Evolutionary conservation across 768 basidiomycete species (phyloP).

Genomic region (Fomitopsis serialis): DNA sequence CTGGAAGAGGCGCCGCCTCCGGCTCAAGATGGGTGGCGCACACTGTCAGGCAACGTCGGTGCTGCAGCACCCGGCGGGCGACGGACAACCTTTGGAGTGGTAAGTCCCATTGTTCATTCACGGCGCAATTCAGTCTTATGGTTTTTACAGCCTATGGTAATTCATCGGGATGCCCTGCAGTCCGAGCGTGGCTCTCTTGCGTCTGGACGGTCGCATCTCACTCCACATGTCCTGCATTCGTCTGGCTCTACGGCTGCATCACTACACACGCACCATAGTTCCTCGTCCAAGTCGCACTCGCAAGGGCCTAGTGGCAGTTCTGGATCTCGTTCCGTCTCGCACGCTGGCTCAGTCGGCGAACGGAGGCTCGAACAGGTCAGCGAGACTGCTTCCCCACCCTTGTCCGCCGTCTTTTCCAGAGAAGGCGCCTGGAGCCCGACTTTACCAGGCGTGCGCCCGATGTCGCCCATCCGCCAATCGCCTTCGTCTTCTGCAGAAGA

Average conservation of each 20-base stretch:
- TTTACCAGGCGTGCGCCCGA: slow-evolving; percentile 1
- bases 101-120: slow-evolving; percentile 29
- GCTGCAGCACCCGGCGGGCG: slow-evolving; percentile 23
- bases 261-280: slow-evolving; percentile 37
- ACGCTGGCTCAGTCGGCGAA: slow-evolving; percentile 50
- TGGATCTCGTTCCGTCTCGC: slow-evolving; percentile 30
- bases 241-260: slow-evolving; percentile 50
- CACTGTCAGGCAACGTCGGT: slow-evolving; percentile 36
- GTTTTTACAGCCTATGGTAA: slow-evolving; percentile 34
- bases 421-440: slow-evolving; percentile 1
- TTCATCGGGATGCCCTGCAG: slow-evolving; percentile 35
- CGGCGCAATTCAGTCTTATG: not conserved
- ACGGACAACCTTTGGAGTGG: slow-evolving; percentile 59
- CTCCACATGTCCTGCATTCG: slow-evolving; percentile 33
- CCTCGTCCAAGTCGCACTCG: slow-evolving; percentile 51
- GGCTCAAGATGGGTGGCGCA: slow-evolving; percentile 58
- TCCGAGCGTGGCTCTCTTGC: slow-evolving; percentile 65
- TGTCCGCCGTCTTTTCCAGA: slow-evolving; percentile 22
- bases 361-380: slow-evolving; percentile 12
- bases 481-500: slow-evolving; percentile 1
- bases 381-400: slow-evolving; percentile 21
- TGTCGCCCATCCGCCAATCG: slow-evolving; percentile 2
- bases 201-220: slow-evolving; percentile 54
- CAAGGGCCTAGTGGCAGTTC: slow-evolving; percentile 16
- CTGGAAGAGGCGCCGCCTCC: slow-evolving; percentile 66